Evolutionary conservation across 2,329 filamentous ascomycete species (phyloP), one percentile per base, ranked within the genome.

Genomic region (Onygena corvina): DNA sequence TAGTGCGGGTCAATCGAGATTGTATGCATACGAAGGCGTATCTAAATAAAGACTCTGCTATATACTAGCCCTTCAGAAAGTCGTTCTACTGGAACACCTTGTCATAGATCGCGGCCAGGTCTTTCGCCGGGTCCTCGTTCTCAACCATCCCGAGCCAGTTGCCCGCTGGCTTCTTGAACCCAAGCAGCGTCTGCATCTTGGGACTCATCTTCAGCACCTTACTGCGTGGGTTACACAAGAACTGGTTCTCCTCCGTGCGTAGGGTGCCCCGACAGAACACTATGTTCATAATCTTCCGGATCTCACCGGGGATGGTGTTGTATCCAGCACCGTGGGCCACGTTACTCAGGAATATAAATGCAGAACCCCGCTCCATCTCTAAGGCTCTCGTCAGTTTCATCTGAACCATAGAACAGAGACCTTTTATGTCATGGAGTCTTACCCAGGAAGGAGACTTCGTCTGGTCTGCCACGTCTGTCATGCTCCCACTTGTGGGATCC

Each of bases 191-290:
- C 20, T 46, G 42, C 14, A 46, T 12, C 29, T 46, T 46, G 20
- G 42, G 42, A n/a, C 42, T 46, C 42, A 46, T 46, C 23, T 46
- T 46, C 11, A 46, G 42, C 12, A 46, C 42, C n/a, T 46, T 46
- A 25, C 42, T 46, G 11, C 42, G 42, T n/a, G 42, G 42, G 31
- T 29, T 46, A 20, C 42, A 46, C 14, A 46, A 33, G 25, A 46
- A 46, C n/a, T 46, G 42, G 42, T 46, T 46, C 42, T 46, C 42
- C 29, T 46, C 42, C 12, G 29, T 23, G 20, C 42, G 42, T 4
- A 46, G 42, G 12, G 42, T 29, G 8, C 42, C 35, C 29, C 27
- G 25, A 31, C 34, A 48, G 12, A 47, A 49, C 29, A 46, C 23
- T 14, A 47, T 27, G 16, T 50, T 34, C 42, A 12, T 46, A 18